Evolutionary conservation across 1,284 basidiomycete genomes (phyloP), one percentile per base, ranked within the genome.

Genomic region (Phellinidium pouzarii): DNA sequence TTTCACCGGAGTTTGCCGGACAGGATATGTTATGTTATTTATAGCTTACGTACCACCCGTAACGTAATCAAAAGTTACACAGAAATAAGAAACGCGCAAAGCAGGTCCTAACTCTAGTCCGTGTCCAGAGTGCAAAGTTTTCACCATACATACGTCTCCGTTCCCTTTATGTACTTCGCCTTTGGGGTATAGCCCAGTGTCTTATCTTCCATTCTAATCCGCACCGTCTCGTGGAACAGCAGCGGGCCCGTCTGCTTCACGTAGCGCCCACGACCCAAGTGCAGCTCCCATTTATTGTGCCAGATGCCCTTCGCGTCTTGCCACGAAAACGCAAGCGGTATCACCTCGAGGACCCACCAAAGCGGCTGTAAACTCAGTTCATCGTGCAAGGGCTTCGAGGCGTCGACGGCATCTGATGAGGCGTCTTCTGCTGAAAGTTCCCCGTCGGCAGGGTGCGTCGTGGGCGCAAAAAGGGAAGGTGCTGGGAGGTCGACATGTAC

Each of bases 161-260:
- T 72, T 1, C 75, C 78, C 9, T 56, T 55, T 29, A 54, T 64
- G 71, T 74, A 83, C 43, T 53, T 59, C 29, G 80, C 80, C 27
- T 66, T 68, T 1, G 81, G 80, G 20, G 60, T 70, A 61, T 84
- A 83, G 45, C 71, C 71, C 54, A 78, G 61, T 14, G 54, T 57
- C 29, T 63, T 42, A 54, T 73, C 67, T 17, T 67, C 63, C 69
- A 78, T 78, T 17, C 80, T 71, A 50, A 71, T 61, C 62, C 72
- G 68, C 25, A 84, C 81, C 3, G 75, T 75, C 31, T 65, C 58
- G 60, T 83, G 80, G 61, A 83, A 77, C 19, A 53, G 43, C 5
- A 68, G 67, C 4, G 79, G 77, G 4, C 67, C 56, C 7, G 53
- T 50, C 44, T 69, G 68, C 4, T 65, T 60, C 37, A 82, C 72